Percentiles rank a stretch among this genome's conserved stretches.
phyloP scores from a whole-genome alignment of 352 stramenopile genomes.

The Pythium periplocum region DNA sequence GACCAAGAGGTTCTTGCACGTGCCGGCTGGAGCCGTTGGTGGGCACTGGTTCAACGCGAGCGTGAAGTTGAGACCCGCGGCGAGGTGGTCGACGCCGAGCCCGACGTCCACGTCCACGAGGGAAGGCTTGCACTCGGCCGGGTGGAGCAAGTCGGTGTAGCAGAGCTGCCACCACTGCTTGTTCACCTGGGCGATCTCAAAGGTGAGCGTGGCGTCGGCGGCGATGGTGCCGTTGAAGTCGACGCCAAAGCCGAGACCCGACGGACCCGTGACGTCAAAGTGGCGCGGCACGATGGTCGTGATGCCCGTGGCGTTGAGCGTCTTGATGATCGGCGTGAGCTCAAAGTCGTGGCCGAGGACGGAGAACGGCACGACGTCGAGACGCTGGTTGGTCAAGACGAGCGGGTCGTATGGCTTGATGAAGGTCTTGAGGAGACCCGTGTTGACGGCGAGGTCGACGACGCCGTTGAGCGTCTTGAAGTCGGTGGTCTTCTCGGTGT shows the following conservation, averaged over 20 bases:
- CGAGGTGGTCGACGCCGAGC: conserved; percentile 30
- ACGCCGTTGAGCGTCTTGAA: conserved; percentile 44
- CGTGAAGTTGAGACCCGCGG: conserved; percentile 25
- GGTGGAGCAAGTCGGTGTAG: conserved; percentile 50
- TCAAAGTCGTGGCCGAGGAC: conserved; percentile 46
- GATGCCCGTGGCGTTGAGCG: conserved; percentile 37
- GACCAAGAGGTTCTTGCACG: conserved; percentile 45
- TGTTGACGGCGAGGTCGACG: conserved; percentile 25
- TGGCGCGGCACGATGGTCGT: conserved; percentile 34
- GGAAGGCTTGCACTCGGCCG: conserved; percentile 31
- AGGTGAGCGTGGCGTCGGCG: conserved; percentile 26
- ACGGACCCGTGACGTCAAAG: conserved; percentile 39
- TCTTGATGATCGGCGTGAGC: conserved; percentile 45
- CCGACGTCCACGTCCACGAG: conserved; percentile 32
- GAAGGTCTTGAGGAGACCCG: conserved; percentile 21
- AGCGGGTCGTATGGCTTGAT: conserved; percentile 29
- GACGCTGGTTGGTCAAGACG: conserved; percentile 27
- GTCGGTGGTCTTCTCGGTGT: conserved; percentile 33
- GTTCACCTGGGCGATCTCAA: conserved; percentile 50
- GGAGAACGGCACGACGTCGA: conserved; percentile 38
- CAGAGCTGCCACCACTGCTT: conserved; percentile 62
- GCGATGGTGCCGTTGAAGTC: conserved; percentile 36
- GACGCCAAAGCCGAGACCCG: conserved; percentile 34
- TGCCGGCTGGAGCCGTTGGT: conserved; percentile 20
- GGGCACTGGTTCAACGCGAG: conserved; percentile 36